Evolutionary conservation across 2,329 filamentous ascomycete species (phyloP).

Genomic region (Neonectria punicea): DNA sequence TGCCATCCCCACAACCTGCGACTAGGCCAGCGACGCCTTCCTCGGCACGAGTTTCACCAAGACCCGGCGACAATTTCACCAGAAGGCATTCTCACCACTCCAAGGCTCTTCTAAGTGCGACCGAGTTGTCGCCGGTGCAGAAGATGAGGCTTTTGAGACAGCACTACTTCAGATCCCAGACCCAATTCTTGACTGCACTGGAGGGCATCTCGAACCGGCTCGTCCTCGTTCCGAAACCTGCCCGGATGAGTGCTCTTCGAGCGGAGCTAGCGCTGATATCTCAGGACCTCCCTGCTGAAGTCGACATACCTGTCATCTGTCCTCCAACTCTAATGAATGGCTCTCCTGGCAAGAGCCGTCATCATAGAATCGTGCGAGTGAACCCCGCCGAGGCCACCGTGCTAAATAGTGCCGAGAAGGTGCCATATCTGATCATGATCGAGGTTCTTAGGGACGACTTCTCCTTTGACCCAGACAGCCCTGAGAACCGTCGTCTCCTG

Average conservation of each 20-base stretch:
- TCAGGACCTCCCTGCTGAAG: slow-evolving; percentile 83
- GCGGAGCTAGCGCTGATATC: slow-evolving; percentile 84
- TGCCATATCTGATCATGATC: slow-evolving; percentile 86
- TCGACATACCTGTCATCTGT: slow-evolving; percentile 85
- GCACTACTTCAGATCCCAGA: slow-evolving; percentile 86
- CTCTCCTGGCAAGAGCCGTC: slow-evolving; percentile 77
- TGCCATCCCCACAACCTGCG: slow-evolving; percentile 66
- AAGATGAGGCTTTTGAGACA: slow-evolving; percentile 79
- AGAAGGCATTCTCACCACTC: slow-evolving; percentile 71
- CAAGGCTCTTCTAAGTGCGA: slow-evolving; percentile 66
- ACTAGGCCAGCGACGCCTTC: slow-evolving; percentile 68
- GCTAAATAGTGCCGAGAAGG: slow-evolving; percentile 86
- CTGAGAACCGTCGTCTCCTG: slow-evolving; percentile 76
- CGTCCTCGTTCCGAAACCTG: slow-evolving; percentile 83
- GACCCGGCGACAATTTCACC: slow-evolving; percentile 60
- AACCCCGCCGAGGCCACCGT: slow-evolving; percentile 88
- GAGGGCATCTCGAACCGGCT: slow-evolving; percentile 88
- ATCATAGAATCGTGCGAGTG: slow-evolving; percentile 84
- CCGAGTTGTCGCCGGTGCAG: slow-evolving; percentile 71
- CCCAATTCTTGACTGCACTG: slow-evolving; percentile 81
- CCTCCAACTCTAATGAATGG: slow-evolving; percentile 79
- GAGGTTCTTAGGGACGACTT: slow-evolving; percentile 86
- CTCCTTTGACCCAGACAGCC: slow-evolving; percentile 79
- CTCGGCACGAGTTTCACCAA: slow-evolving; percentile 61
- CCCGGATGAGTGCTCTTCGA: slow-evolving; percentile 81